These are phyloP conservation scores for Zelopaecilomyces penicillatus DNA, from an alignment of 2,329 filamentous ascomycete genomes.

Conservation along the genomic window DNA sequence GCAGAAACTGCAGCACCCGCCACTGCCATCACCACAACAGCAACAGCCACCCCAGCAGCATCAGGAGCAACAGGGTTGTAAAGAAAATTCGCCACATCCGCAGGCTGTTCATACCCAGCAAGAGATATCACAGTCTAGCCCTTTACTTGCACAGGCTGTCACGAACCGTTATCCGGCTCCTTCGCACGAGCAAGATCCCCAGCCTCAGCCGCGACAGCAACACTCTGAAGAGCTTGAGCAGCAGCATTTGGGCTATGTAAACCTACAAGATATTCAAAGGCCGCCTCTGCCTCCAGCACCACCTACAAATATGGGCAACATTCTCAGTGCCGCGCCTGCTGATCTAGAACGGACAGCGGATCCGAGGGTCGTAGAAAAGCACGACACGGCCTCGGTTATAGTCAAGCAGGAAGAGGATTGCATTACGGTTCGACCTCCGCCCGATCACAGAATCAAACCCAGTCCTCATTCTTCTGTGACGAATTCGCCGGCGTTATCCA, in stretches of 20 bases:
- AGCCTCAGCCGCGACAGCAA: conserved; percentile 12
- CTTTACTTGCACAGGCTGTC: no score
- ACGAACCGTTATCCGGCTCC: no score
- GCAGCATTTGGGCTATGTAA: conserved; percentile 26
- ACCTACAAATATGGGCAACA: conserved; percentile 16
- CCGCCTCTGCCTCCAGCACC: conserved; percentile 20
- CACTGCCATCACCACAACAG: conserved; percentile 13
- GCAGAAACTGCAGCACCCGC: conserved; percentile 13
- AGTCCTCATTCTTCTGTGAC: conserved; percentile 31
- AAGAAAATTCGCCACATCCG: conserved; percentile 3
- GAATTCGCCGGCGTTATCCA: conserved; percentile 33
- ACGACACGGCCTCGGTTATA: conserved; percentile 1
- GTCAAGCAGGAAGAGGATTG: conserved; percentile 10
- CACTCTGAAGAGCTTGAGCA: conserved; percentile 15
- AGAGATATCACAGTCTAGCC: no score
- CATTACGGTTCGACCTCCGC: conserved; percentile 7
- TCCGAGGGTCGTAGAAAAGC: conserved; percentile 3
- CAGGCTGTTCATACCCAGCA: conserved; percentile 6
- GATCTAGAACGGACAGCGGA: conserved; percentile 8
- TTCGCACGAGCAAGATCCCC: conserved; percentile 4
- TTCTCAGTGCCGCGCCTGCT: background rate
- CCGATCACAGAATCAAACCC: conserved; percentile 19
- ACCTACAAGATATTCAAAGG: conserved; percentile 29
- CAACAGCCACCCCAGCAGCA: conserved; percentile 9
- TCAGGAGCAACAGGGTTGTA: conserved; percentile 8